Evolutionary conservation across 169 alveolate species (phyloP).

Genomic region (Plasmodium coatneyi): DNA sequence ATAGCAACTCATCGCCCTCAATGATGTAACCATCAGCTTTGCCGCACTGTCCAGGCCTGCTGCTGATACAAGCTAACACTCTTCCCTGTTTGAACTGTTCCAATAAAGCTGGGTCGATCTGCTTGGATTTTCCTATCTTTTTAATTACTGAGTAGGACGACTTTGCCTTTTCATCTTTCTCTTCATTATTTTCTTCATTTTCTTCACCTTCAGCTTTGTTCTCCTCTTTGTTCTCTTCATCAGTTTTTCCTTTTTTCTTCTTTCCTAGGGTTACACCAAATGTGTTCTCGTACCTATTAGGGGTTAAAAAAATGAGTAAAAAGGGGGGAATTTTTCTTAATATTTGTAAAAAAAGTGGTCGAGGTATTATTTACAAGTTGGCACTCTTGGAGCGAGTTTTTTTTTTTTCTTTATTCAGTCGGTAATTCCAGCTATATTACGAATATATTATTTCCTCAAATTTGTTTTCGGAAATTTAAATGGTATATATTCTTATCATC

Average conservation of each 20-base stretch:
- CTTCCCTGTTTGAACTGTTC: constrained; percentile 97
- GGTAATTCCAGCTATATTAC: constrained; percentile 76
- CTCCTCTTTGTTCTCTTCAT: constrained; percentile 77
- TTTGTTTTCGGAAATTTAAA: constrained; percentile 20
- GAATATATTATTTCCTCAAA: constrained; percentile 31
- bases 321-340: not conserved
- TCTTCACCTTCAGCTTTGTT: constrained; percentile 78
- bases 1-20: constrained; percentile 98
- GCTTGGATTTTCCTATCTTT: constrained; percentile 84
- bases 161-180: constrained; percentile 76
- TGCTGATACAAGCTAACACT: constrained; percentile 97
- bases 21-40: constrained; percentile 97
- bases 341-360: not conserved
- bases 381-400: not conserved
- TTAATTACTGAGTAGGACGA: constrained; percentile 76
- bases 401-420: constrained; percentile 48
- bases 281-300: constrained; percentile 76
- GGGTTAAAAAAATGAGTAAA: not conserved
- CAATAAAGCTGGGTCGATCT: constrained; percentile 90
- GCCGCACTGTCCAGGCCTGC: constrained; percentile 99
- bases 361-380: not conserved
- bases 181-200: constrained; percentile 80
- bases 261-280: constrained; percentile 74
- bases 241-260: constrained; percentile 70
- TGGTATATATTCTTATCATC: constrained; percentile 52